These are phyloP conservation scores for Russula olivacea DNA, from an alignment of 768 basidiomycete species.

Conservation along the genomic window DNA sequence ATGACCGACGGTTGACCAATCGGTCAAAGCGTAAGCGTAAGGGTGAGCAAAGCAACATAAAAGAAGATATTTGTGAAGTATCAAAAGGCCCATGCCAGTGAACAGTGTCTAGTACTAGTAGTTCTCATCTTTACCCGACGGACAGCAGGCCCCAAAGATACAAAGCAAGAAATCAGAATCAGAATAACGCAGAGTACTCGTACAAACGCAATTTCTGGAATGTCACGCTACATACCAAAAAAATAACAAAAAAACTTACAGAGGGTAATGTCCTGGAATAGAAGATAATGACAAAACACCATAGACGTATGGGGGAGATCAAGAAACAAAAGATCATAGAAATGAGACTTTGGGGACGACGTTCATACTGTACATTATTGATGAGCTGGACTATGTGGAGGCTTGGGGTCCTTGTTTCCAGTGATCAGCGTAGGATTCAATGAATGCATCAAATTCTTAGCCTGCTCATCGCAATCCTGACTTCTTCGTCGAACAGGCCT, in stretches of 20 bases:
- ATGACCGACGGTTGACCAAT: neutral
- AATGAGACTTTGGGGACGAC: neutral
- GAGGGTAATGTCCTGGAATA: neutral
- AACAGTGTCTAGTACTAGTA: neutral
- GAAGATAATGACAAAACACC: neutral
- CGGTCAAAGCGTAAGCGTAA: neutral
- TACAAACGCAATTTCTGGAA: neutral
- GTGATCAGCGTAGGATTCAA: slow-evolving; percentile 43
- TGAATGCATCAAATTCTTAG: neutral
- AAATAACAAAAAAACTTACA: neutral
- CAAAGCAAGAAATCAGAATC: neutral
- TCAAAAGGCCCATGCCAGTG: neutral
- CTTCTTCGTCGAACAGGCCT: slow-evolving; percentile 42
- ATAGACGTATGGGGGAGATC: neutral
- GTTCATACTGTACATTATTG: no score
- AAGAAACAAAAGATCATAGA: neutral
- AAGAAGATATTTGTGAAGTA: neutral
- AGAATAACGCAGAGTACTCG: neutral
- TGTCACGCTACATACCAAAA: neutral
- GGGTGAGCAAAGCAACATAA: neutral
- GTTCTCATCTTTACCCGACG: neutral
- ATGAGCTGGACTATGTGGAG: neutral
- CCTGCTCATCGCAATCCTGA: slow-evolving; percentile 14
- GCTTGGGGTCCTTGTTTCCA: slow-evolving; percentile 30
- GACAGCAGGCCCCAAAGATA: neutral